phyloP scores from a whole-genome alignment of 2,329 filamentous ascomycete genomes.

The Cladosporium sp. region DNA sequence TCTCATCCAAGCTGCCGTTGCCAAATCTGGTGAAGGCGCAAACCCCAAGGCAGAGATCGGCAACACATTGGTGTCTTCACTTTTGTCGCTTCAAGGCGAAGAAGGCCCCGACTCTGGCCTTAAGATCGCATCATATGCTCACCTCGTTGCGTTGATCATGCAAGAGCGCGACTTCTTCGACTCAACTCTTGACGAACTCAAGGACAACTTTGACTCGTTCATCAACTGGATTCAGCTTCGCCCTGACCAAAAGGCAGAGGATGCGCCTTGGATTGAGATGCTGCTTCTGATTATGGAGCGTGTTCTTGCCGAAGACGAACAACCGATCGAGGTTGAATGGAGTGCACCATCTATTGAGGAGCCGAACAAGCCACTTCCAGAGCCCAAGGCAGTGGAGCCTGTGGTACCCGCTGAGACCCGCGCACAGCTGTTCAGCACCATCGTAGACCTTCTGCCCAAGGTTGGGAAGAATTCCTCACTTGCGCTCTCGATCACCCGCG shows the following conservation, averaged over 20 bases:
- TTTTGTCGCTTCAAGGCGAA: constrained; percentile 67
- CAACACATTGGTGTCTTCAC: constrained; percentile 76
- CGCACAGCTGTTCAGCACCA: constrained; percentile 67
- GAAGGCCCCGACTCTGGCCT: constrained; percentile 56
- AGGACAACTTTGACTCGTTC: constrained; percentile 73
- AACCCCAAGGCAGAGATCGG: constrained; percentile 72
- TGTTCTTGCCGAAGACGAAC: constrained; percentile 83
- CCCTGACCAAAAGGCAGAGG: constrained; percentile 66
- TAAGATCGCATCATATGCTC: constrained; percentile 87
- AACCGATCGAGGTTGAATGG: constrained; percentile 75
- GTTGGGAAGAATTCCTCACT: constrained; percentile 85
- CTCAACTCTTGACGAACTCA: constrained; percentile 70
- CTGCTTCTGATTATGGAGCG: constrained; percentile 88
- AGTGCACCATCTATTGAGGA: constrained; percentile 47
- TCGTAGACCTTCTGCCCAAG: constrained; percentile 81
- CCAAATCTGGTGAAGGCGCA: constrained; percentile 60
- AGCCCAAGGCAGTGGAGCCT: constrained; percentile 60
- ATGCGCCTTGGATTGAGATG: constrained; percentile 89
- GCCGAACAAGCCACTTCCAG: constrained; percentile 43
- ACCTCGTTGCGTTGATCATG: constrained; percentile 83
- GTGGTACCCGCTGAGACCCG: constrained; percentile 67
- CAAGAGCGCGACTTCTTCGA: constrained; percentile 81
- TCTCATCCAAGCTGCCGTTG: constrained; percentile 72
- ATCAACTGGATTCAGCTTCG: constrained; percentile 75
- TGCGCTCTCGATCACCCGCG: constrained; percentile 77